Conservation (phyloP, 805 yeast species). For the Candida michaelii region DNA sequence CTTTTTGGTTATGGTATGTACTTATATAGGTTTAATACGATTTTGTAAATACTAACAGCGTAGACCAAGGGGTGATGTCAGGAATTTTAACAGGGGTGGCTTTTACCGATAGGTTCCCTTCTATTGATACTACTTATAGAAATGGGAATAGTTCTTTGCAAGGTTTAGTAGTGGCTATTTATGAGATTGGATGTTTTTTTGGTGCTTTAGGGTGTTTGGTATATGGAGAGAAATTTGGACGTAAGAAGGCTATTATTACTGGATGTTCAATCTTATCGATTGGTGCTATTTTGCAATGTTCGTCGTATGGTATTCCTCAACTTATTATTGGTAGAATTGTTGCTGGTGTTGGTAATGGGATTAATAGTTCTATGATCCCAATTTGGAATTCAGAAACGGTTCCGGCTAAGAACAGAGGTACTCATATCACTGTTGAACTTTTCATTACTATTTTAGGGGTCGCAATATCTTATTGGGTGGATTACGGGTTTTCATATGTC, state of each 20-base stretch:
- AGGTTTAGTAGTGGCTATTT: slow-evolving; percentile 38
- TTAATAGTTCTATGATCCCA: slow-evolving; percentile 44
- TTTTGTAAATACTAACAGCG: too few relatives aligned
- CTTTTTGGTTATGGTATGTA: slow-evolving; percentile 4
- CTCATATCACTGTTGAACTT: slow-evolving; percentile 40
- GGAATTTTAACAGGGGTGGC: slow-evolving; percentile 36
- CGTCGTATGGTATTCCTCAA: slow-evolving; percentile 51
- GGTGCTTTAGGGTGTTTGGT: slow-evolving; percentile 42
- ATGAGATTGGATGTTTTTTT: slow-evolving; percentile 60
- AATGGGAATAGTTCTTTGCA: slow-evolving; percentile 10
- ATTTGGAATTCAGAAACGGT: slow-evolving; percentile 48
- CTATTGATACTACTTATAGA: slow-evolving; percentile 20
- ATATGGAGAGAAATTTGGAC: slow-evolving; percentile 39
- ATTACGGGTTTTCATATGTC: slow-evolving; percentile 65
- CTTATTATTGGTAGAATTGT: slow-evolving; percentile 60
- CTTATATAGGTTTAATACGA: too few relatives aligned
- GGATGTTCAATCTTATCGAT: slow-evolving; percentile 39
- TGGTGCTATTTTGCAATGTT: slow-evolving; percentile 38
- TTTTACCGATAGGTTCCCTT: slow-evolving; percentile 38
- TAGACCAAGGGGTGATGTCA: slow-evolving; percentile 43
- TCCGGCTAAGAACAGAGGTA: slow-evolving; percentile 40
- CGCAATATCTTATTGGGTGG: slow-evolving; percentile 65
- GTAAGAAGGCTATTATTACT: slow-evolving; percentile 36
- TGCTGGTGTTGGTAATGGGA: slow-evolving; percentile 43
- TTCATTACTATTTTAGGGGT: slow-evolving; percentile 67